phyloP scores from a whole-genome alignment of 495 filamentous ascomycete species.

The Aspergillus incahuasiensis region DNA sequence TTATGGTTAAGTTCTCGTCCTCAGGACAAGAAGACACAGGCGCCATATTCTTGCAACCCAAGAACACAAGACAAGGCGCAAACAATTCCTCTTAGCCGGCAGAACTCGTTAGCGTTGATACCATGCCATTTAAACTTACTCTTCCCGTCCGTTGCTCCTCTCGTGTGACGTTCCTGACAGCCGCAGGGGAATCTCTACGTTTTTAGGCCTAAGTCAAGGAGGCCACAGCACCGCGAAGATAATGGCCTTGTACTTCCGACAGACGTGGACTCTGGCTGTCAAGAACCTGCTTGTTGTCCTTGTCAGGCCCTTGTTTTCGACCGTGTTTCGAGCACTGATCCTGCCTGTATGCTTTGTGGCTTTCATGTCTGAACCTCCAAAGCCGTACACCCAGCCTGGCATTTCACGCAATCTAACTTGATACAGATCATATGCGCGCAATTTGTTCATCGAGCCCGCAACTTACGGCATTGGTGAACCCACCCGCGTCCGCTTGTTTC shows the following conservation, averaged over 20 bases:
- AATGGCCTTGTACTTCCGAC: slow-evolving; percentile 54
- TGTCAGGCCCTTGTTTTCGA: slow-evolving; percentile 57
- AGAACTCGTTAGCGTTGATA: background rate
- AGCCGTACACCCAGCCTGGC: background rate
- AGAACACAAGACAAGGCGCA: background rate
- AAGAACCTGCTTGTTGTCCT: slow-evolving; percentile 74
- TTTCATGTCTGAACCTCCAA: slow-evolving; percentile 42
- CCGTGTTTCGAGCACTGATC: slow-evolving; percentile 62
- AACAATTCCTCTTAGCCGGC: background rate
- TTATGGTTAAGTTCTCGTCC: background rate
- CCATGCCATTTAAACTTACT: slow-evolving; percentile 1
- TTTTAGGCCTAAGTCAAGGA: background rate
- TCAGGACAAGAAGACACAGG: background rate
- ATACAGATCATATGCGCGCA: slow-evolving; percentile 52
- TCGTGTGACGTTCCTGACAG: background rate
- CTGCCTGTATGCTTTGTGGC: slow-evolving; percentile 65
- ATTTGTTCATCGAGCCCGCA: slow-evolving; percentile 63
- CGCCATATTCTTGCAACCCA: background rate
- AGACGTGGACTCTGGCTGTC: slow-evolving; percentile 65
- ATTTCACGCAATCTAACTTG: background rate
- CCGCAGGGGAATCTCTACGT: background rate
- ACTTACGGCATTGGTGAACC: slow-evolving; percentile 61
- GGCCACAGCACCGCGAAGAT: background rate
- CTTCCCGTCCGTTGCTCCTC: background rate
- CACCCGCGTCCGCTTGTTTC: slow-evolving; percentile 54